Evolutionary conservation across 345 rosid genomes (phyloP).

Genomic region (Aegle marmelos): DNA sequence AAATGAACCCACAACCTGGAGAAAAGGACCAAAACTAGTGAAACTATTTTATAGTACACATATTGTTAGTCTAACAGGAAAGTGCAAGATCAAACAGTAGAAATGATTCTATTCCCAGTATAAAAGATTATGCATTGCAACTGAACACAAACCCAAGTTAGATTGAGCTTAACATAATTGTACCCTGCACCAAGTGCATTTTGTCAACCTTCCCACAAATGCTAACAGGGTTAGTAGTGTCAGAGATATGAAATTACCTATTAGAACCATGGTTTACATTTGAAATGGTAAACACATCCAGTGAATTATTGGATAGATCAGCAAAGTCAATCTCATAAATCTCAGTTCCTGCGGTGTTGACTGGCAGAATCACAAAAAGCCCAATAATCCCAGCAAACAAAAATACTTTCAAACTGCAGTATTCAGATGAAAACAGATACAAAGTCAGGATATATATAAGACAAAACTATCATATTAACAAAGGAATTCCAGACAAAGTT

Average conservation of each 20-base stretch:
- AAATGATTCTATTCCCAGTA: not conserved
- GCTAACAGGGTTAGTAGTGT: not conserved
- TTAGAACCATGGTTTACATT: constrained; percentile 65
- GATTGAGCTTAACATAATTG: not conserved
- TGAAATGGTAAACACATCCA: constrained; percentile 84
- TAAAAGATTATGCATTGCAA: not conserved
- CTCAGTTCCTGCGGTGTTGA: constrained; percentile 70
- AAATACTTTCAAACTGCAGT: constrained; percentile 85
- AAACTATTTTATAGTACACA: not conserved
- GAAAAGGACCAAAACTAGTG: constrained; percentile 25
- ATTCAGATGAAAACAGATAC: constrained; percentile 20
- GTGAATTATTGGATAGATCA: constrained; percentile 63
- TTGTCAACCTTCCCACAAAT: constrained; percentile 1
- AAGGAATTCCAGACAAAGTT: not conserved
- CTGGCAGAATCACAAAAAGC: constrained; percentile 82
- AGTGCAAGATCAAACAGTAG: not conserved
- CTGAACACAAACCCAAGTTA: not conserved
- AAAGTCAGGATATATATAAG: constrained; percentile 6
- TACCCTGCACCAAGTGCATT: not conserved
- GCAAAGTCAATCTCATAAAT: constrained; percentile 56
- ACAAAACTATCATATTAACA: not conserved
- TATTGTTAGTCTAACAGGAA: not conserved
- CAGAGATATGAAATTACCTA: constrained; percentile 37
- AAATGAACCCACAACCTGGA: constrained; percentile 97
- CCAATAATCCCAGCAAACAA: constrained; percentile 85